Percentiles rank a stretch among this genome's conserved stretches.
Conservation (phyloP, 108 stramenopile genomes). For the Nitzschia sp. region DNA sequence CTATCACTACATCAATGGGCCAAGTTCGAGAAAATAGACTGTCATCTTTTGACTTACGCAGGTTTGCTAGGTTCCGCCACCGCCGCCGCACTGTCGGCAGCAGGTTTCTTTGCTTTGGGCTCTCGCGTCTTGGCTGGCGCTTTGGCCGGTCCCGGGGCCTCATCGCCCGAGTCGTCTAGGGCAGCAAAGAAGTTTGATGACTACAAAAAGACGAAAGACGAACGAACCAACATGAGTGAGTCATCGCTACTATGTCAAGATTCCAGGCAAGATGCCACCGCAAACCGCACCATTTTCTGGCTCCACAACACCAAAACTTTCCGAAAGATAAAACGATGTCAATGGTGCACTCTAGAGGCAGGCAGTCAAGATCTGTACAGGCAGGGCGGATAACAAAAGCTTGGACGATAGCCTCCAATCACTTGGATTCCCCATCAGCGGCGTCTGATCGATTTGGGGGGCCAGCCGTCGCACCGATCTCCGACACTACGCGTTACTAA, state of each 20-base stretch:
- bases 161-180: constrained; percentile 86
- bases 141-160: constrained; percentile 50
- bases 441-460: too few relatives aligned
- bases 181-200: constrained; percentile 84
- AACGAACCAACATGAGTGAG: neutral
- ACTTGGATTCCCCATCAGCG: too few relatives aligned
- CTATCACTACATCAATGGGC: too few relatives aligned
- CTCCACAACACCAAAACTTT: too few relatives aligned
- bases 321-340: too few relatives aligned
- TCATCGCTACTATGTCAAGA: neutral
- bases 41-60: constrained; percentile 31
- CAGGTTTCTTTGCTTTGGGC: constrained; percentile 38
- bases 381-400: too few relatives aligned
- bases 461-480: too few relatives aligned
- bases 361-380: too few relatives aligned
- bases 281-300: neutral
- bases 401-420: too few relatives aligned
- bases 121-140: constrained; percentile 50
- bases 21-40: too few relatives aligned
- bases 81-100: constrained; percentile 16
- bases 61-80: constrained; percentile 17
- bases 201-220: constrained; percentile 16
- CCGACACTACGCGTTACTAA: too few relatives aligned
- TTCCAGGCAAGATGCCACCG: neutral
- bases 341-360: too few relatives aligned